Evolutionary conservation across 2,329 filamentous ascomycete species (phyloP).

Genomic region (Fusarium bactridioides): DNA sequence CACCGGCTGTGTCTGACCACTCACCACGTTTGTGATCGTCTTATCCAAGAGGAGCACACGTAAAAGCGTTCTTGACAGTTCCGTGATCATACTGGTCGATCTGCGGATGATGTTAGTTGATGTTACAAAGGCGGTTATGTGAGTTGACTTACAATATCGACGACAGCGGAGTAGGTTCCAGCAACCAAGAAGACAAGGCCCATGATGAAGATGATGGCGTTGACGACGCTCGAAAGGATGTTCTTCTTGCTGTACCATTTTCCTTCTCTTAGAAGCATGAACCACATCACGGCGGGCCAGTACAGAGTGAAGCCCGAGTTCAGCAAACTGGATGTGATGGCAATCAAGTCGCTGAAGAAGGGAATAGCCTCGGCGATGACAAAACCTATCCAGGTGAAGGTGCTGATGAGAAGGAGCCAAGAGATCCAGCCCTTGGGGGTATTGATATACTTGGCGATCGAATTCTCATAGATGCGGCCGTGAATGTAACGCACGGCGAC

Average conservation of each 20-base stretch:
- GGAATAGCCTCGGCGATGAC: constrained; percentile 73
- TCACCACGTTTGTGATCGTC: background rate
- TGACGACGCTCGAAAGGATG: constrained; percentile 16
- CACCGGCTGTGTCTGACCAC: background rate
- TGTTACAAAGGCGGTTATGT: accelerated
- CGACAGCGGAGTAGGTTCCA: constrained; percentile 24
- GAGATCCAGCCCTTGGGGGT: constrained; percentile 47
- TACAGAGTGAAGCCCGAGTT: constrained; percentile 53
- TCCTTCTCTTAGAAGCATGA: constrained; percentile 46
- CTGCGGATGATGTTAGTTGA: background rate
- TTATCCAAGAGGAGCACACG: constrained; percentile 22
- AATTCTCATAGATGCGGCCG: constrained; percentile 39
- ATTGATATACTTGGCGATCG: constrained; percentile 36
- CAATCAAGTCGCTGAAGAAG: constrained; percentile 72
- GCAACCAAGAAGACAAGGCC: constrained; percentile 29
- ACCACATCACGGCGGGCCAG: constrained; percentile 51
- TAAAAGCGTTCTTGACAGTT: constrained; percentile 25
- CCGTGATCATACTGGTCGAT: constrained; percentile 27
- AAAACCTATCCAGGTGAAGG: constrained; percentile 55
- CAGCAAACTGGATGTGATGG: constrained; percentile 56
- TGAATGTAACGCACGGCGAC: constrained; percentile 50
- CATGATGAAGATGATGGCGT: constrained; percentile 26
- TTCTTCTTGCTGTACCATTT: constrained; percentile 31
- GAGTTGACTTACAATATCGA: constrained; percentile 19
- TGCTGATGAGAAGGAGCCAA: constrained; percentile 66